Evolutionary conservation across 2,329 filamentous ascomycete genomes (phyloP).

Genomic region (Aspergillus vadensis): DNA sequence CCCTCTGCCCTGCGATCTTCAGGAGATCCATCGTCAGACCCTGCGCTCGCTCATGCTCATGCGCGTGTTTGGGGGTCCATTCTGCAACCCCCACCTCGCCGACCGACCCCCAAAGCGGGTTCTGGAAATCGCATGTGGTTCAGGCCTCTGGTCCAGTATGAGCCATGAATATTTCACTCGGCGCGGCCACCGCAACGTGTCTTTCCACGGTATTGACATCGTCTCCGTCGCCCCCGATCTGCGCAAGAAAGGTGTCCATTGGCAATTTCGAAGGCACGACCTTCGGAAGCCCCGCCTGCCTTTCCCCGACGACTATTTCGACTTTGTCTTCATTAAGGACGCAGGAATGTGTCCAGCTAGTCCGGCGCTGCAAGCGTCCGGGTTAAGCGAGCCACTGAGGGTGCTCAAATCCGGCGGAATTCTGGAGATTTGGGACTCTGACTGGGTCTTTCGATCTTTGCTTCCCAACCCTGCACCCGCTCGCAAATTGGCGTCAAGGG

Average conservation of each 20-base stretch:
- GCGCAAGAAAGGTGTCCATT: slow-evolving; percentile 74
- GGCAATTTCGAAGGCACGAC: slow-evolving; percentile 88
- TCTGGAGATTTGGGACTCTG: slow-evolving; percentile 87
- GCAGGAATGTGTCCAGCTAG: slow-evolving; percentile 68
- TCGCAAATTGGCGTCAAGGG: slow-evolving; percentile 59
- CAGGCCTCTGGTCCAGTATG: slow-evolving; percentile 85
- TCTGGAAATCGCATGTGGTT: slow-evolving; percentile 84
- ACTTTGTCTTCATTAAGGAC: slow-evolving; percentile 87
- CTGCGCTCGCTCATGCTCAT: slow-evolving; percentile 79
- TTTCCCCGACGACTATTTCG: slow-evolving; percentile 77
- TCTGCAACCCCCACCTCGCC: slow-evolving; percentile 69
- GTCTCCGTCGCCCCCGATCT: slow-evolving; percentile 69
- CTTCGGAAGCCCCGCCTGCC: slow-evolving; percentile 74
- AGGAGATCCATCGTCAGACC: slow-evolving; percentile 84
- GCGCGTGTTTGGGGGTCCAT: slow-evolving; percentile 76
- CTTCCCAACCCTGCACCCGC: slow-evolving; percentile 71
- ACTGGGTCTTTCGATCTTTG: slow-evolving; percentile 80
- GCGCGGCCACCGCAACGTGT: slow-evolving; percentile 67
- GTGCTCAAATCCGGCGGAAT: slow-evolving; percentile 75
- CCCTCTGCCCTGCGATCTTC: slow-evolving; percentile 83
- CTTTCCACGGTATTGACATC: slow-evolving; percentile 81
- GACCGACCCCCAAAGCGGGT: slow-evolving; percentile 73
- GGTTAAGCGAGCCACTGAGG: slow-evolving; percentile 74
- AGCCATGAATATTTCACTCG: slow-evolving; percentile 78
- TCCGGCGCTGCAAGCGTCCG: slow-evolving; percentile 54